Evolutionary conservation across 441 rosid genomes (phyloP).

Genomic region (Isatis lusitanica): DNA sequence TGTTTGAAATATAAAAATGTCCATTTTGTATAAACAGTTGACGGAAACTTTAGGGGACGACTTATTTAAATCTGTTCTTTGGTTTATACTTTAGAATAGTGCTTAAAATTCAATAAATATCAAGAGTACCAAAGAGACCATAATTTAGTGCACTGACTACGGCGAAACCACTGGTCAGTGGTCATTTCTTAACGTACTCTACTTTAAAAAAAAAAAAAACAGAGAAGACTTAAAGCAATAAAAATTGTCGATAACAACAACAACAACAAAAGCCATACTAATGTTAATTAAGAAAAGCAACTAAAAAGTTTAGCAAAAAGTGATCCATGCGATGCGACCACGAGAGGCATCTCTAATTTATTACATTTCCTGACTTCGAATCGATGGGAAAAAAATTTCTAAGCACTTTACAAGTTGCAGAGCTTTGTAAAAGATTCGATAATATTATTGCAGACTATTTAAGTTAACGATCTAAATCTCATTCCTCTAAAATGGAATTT

Average conservation of each 20-base stretch:
- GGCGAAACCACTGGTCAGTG: constrained; percentile 28
- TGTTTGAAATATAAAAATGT: background rate
- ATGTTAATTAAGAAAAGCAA: constrained; percentile 20
- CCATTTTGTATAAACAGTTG: background rate
- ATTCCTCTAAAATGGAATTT: constrained; percentile 20
- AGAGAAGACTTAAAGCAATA: background rate
- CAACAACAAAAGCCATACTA: constrained; percentile 8
- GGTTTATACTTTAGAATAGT: background rate
- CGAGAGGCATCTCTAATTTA: constrained; percentile 32
- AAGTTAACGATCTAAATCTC: constrained; percentile 24
- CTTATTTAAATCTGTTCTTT: constrained; percentile 1
- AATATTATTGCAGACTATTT: background rate
- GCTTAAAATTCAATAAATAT: background rate
- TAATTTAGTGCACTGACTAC: constrained; percentile 26
- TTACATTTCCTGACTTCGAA: constrained; percentile 9
- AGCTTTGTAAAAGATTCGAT: constrained; percentile 31
- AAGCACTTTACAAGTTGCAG: constrained; percentile 40
- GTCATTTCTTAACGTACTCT: constrained; percentile 12
- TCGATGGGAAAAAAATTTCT: background rate
- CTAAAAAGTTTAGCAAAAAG: constrained; percentile 27
- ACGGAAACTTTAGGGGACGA: background rate
- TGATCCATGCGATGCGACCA: constrained; percentile 35
- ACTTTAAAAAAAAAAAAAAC: background rate
- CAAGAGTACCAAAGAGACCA: background rate
- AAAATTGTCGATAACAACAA: background rate